Base-by-base conservation (phyloP, 1,284 basidiomycete genomes). In the Paramarasmius palmivorus region DNA sequence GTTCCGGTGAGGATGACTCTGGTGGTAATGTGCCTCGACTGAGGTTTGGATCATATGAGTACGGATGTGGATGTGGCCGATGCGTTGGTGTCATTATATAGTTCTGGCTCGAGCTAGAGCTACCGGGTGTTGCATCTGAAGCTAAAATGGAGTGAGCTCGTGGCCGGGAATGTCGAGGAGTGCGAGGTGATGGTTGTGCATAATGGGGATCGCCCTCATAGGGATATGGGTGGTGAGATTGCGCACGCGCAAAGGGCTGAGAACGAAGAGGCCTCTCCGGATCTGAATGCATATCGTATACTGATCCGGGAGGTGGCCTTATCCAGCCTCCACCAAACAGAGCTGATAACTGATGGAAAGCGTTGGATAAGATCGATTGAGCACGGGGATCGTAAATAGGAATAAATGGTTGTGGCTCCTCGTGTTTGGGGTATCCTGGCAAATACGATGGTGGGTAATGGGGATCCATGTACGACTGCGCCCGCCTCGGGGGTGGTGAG, bases 21-120 rank as follows among this genome's bases (percentile, higher is more conserved):
- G 44, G 44, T 6, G 44, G 44, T 46, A 46, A 46, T 29, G 25
- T 46, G 25, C 44, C 44, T 26, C 19, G 22, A n/a, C 44, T 46
- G 25, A 22, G 32, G 32, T 46, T 29, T 2, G 44, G 44, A n/a
- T 46, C 44, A n/a, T 42, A 42, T 14, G 41, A 42, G 22, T 42
- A 9, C 8, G 41, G 41, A 25, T 46, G 29, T 3, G 44, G 44
- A 46, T 46, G 44, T 4, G 44, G 25, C n/a, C 44, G 44, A 19
- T 46, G 44, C 5, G 44, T 46, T 2, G 44, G 44, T n/a, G 44
- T 46, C 22, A 26, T 32, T 6, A 32, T 6, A 32, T 12, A 12
- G 29, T 6, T 32, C 29, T 6, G 12, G 6, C 12, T 32, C 7
- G 29, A 12, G 29, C 29, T 32, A 6, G 29, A 32, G 29, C 29